These are phyloP conservation scores for Meyerozyma carpophila DNA, from an alignment of 1,139 yeast genomes.

Conservation along the genomic window DNA sequence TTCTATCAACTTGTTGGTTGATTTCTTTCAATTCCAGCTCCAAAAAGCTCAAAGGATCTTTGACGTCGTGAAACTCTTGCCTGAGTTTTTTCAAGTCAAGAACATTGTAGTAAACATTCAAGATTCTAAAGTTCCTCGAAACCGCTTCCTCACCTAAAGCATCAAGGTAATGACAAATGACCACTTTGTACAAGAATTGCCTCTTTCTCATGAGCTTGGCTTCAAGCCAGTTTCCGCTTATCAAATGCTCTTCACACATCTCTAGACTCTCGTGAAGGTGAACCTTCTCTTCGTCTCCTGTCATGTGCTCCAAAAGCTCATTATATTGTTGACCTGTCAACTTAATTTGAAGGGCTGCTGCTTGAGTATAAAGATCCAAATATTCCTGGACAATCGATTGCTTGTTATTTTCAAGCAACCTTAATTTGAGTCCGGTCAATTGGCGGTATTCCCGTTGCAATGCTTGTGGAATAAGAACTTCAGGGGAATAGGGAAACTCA, in stretches of 20 bases:
- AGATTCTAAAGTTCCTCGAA: slow-evolving; percentile 14
- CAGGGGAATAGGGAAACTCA: slow-evolving; percentile 14
- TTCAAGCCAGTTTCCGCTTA: slow-evolving; percentile 29
- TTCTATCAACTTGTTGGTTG: not conserved
- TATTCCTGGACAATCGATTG: slow-evolving; percentile 7
- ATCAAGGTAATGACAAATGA: slow-evolving; percentile 13
- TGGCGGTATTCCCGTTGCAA: slow-evolving; percentile 16
- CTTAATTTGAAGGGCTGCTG: not conserved
- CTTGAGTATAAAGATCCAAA: slow-evolving; percentile 5
- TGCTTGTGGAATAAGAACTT: slow-evolving; percentile 15
- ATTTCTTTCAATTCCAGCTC: not conserved
- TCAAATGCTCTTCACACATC: slow-evolving; percentile 25
- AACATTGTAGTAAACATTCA: slow-evolving; percentile 27
- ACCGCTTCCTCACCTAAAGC: slow-evolving; percentile 11
- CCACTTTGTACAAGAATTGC: slow-evolving; percentile 22
- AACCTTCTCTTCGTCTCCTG: slow-evolving; percentile 9
- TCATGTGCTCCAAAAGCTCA: slow-evolving; percentile 9
- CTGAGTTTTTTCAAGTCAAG: slow-evolving; percentile 5
- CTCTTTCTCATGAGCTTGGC: slow-evolving; percentile 15
- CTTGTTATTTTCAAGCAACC: slow-evolving; percentile 5
- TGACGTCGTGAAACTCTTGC: slow-evolving; percentile 7
- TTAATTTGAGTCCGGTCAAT: slow-evolving; percentile 15
- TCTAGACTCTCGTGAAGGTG: slow-evolving; percentile 15
- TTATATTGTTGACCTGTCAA: slow-evolving; percentile 17
- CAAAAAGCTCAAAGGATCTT: slow-evolving; percentile 3